Conservation (phyloP, 768 basidiomycete genomes). For the Terana coerulea region DNA sequence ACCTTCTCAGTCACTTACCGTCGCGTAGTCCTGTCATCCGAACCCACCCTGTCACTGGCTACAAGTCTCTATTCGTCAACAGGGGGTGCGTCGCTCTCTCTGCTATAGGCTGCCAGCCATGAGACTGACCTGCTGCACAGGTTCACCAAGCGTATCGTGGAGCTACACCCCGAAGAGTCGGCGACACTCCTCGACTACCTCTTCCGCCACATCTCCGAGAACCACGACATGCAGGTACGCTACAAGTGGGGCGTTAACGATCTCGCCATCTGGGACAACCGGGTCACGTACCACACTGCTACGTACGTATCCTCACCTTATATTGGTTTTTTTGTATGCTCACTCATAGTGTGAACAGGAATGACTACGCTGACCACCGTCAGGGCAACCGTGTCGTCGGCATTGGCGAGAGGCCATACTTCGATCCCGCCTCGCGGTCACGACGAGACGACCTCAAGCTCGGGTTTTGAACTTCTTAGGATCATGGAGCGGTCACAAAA, state of each 20-base stretch:
- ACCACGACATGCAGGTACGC: conserved; percentile 55
- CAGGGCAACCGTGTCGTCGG: conserved; percentile 51
- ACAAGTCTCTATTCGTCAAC: conserved; percentile 55
- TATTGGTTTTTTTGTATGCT: background rate
- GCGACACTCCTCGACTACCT: conserved; percentile 46
- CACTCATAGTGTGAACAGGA: conserved; percentile 1
- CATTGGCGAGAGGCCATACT: conserved; percentile 50
- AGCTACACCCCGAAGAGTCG: conserved; percentile 51
- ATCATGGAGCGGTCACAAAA: too few relatives aligned
- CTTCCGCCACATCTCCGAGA: conserved; percentile 47
- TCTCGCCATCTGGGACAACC: conserved; percentile 62
- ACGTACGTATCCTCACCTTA: conserved; percentile 15
- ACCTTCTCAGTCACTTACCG: background rate
- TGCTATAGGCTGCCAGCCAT: background rate
- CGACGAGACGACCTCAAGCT: conserved; percentile 32
- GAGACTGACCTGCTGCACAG: conserved; percentile 24
- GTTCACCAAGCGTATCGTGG: conserved; percentile 54
- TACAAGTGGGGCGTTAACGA: conserved; percentile 50
- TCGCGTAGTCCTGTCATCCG: conserved; percentile 41
- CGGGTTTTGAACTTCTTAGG: background rate
- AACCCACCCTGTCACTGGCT: conserved; percentile 58
- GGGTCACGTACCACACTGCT: conserved; percentile 44
- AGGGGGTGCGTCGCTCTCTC: conserved; percentile 15
- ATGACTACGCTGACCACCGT: conserved; percentile 34
- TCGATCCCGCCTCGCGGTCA: conserved; percentile 38